These are phyloP conservation scores for Globisporangium nodosum DNA, from an alignment of 352 stramenopile genomes.

Conservation along the genomic window DNA sequence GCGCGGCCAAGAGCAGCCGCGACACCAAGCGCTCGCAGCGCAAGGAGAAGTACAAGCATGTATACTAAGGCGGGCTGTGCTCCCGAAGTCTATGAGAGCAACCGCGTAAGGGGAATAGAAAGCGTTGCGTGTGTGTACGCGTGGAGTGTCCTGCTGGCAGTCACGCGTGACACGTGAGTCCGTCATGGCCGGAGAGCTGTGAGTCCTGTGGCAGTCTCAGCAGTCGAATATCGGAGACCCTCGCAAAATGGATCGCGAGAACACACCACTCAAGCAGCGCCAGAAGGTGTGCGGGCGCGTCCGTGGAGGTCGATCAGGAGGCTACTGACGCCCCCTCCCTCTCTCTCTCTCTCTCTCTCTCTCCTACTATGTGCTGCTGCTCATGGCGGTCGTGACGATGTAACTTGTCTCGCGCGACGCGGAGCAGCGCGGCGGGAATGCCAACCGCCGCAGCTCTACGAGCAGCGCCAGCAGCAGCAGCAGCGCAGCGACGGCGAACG, in stretches of 20 bases:
- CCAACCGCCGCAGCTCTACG: constrained; percentile 17
- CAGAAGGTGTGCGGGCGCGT: constrained; percentile 39
- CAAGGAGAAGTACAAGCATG: constrained; percentile 57
- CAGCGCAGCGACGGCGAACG: neutral
- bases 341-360: neutral
- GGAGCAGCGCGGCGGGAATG: constrained; percentile 19
- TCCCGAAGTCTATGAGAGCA: neutral
- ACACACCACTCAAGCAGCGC: constrained; percentile 69
- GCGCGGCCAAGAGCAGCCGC: constrained; percentile 22
- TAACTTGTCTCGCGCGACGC: neutral
- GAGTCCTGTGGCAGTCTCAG: neutral
- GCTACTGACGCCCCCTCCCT: neutral
- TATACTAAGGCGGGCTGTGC: constrained; percentile 23
- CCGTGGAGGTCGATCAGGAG: neutral
- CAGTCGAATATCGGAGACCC: neutral
- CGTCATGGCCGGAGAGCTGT: neutral
- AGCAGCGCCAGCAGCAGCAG: constrained; percentile 9
- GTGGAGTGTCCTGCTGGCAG: neutral
- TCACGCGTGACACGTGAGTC: neutral
- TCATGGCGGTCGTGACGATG: neutral
- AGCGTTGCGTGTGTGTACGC: neutral
- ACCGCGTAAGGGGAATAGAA: neutral
- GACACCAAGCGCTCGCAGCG: constrained; percentile 42
- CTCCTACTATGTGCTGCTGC: neutral
- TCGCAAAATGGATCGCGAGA: constrained; percentile 58